These are phyloP conservation scores for Dorcoceras hygrometricum DNA, from an alignment of 257 asterid genomes.

Conservation along the genomic window DNA sequence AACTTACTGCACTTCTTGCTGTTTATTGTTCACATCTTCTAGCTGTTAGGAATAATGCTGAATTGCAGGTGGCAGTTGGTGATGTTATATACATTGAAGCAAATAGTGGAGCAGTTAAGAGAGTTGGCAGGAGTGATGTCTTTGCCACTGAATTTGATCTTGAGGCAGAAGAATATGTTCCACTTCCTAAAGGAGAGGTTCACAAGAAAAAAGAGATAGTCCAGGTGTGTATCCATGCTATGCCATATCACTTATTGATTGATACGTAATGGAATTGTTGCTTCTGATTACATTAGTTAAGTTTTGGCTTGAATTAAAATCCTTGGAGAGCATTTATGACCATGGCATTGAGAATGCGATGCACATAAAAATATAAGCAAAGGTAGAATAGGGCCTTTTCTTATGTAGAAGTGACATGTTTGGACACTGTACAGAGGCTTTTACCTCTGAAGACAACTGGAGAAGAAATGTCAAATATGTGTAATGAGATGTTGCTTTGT, in stretches of 20 bases:
- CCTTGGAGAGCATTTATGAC: not conserved
- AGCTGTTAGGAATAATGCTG: conserved; percentile 21
- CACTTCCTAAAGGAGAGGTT: conserved; percentile 98
- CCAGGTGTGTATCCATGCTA: conserved; percentile 50
- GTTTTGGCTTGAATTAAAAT: not conserved
- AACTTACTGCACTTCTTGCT: not conserved
- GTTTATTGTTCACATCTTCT: conserved; percentile 8
- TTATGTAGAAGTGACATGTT: too few species aligned
- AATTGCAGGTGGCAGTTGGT: conserved; percentile 89
- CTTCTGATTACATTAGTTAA: not conserved
- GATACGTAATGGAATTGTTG: not conserved
- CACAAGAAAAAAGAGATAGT: conserved; percentile 96
- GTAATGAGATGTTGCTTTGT: too few species aligned
- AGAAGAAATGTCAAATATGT: too few species aligned
- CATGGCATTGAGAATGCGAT: not conserved
- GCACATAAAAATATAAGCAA: too few species aligned
- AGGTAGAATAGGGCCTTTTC: too few species aligned
- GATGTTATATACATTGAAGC: conserved; percentile 94
- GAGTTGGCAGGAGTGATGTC: conserved; percentile 97
- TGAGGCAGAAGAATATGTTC: conserved; percentile 98
- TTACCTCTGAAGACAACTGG: too few species aligned
- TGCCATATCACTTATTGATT: conserved; percentile 5
- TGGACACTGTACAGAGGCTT: too few species aligned
- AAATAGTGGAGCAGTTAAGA: conserved; percentile 95
- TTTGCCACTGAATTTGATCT: conserved; percentile 98